These are phyloP conservation scores for Aspergillus quadrilineatus DNA, from an alignment of 2,329 filamentous ascomycete genomes.

Conservation along the genomic window DNA sequence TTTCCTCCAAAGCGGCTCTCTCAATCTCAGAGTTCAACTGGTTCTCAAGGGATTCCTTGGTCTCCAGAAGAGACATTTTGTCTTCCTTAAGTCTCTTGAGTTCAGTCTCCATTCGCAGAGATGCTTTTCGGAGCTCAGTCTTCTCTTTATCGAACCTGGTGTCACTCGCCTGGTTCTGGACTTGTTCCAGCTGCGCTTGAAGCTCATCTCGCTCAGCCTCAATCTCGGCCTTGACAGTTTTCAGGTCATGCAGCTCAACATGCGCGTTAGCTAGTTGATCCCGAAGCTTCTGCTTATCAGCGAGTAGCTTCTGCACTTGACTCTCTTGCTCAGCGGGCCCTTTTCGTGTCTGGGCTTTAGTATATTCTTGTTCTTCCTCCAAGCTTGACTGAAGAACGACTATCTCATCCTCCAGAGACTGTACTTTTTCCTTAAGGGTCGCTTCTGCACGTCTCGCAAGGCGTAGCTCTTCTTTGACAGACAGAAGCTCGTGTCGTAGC, in stretches of 20 bases:
- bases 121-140: slow-evolving; percentile 65
- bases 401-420: slow-evolving; percentile 72
- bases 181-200: slow-evolving; percentile 58
- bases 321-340: slow-evolving; percentile 59
- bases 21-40: slow-evolving; percentile 67
- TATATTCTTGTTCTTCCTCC: slow-evolving; percentile 64
- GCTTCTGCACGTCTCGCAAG: slow-evolving; percentile 64
- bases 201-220: slow-evolving; percentile 68
- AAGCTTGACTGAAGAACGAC: slow-evolving; percentile 67
- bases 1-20: slow-evolving; percentile 65
- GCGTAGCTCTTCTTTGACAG: slow-evolving; percentile 68
- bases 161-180: slow-evolving; percentile 57
- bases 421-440: slow-evolving; percentile 62
- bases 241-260: slow-evolving; percentile 60
- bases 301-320: slow-evolving; percentile 56
- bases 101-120: slow-evolving; percentile 67
- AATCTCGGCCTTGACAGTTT: slow-evolving; percentile 56
- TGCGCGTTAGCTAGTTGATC: slow-evolving; percentile 62
- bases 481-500: slow-evolving; percentile 64
- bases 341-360: slow-evolving; percentile 56
- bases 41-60: slow-evolving; percentile 60
- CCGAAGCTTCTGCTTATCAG: slow-evolving; percentile 64
- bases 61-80: slow-evolving; percentile 56
- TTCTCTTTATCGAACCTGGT: slow-evolving; percentile 67
- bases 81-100: slow-evolving; percentile 65